Base-by-base conservation (phyloP, 345 rosid genomes). In the Ricinus communis region DNA sequence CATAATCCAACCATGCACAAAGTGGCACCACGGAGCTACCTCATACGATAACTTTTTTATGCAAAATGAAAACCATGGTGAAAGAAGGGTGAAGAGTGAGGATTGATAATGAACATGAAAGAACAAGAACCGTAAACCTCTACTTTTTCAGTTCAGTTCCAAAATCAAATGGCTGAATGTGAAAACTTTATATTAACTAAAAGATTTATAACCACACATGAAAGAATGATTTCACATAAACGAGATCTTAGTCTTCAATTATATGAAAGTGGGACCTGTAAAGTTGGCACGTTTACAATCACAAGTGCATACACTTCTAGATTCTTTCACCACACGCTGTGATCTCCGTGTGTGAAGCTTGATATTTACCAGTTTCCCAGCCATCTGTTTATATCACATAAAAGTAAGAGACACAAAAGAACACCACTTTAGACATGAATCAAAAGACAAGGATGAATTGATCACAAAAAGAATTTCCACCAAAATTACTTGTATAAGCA, bases 311-410 rank as follows among this genome's bases (percentile, higher is more conserved):
- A 88, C 36, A 75, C 89, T 87, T 77, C 97, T 84, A 4, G 98
- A 90, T 67, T 81, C 98, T 82, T 79, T 84, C 77, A 92, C 97
- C 6, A 85, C 74, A 5, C 98, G 90, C 59, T 79, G 87, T 2
- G 94, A 78, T 80, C 99, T 87, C 77, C 89, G 76, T 0, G 77
- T 85, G 76, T 95, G 98, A 62, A 95, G 97, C 90, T 88, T 93
- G 58, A 90, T 85, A 77, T 84, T 96, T 72, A 86, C 83, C 86
- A 91, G 70, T 85, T 93, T 95, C 69, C 98, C 99, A 0, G 93
- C 86, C 79, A 93, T 79, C 97, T 93, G 87, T 36, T 76, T 38
- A 62, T 62, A 45, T 28, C 65, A 57, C 64, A 55, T 9, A 1
- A 69, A 74, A 1, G 47, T 43, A 43, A 8, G 47, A 58, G 21